Evolutionary conservation across 495 filamentous ascomycete genomes (phyloP).

Genomic region (Ascodesmis nigricans): DNA sequence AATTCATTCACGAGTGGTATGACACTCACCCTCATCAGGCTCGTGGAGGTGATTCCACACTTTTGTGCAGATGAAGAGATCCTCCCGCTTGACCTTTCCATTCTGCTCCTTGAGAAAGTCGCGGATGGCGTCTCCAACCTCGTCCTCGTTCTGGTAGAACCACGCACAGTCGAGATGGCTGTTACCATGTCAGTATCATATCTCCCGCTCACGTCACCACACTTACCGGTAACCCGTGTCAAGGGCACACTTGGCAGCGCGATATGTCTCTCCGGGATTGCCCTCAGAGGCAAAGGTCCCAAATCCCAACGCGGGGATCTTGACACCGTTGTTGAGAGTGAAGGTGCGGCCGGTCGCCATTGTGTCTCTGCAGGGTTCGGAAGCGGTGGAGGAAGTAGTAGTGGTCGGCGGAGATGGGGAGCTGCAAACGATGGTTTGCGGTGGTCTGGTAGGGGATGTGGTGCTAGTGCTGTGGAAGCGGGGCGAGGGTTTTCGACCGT

Average conservation of each 20-base stretch:
- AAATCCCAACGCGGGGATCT: slow-evolving; percentile 42
- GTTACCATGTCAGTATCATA: slow-evolving; percentile 14
- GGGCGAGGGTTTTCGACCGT: no score
- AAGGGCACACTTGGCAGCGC: slow-evolving; percentile 33
- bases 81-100: slow-evolving; percentile 30
- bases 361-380: slow-evolving; percentile 4
- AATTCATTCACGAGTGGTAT: neutral
- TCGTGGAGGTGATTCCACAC: slow-evolving; percentile 44
- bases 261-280: slow-evolving; percentile 36
- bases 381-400: no score
- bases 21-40: slow-evolving; percentile 26
- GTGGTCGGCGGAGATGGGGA: no score
- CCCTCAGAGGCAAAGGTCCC: slow-evolving; percentile 44
- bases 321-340: slow-evolving; percentile 38
- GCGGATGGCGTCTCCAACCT: slow-evolving; percentile 47
- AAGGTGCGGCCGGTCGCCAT: slow-evolving; percentile 28
- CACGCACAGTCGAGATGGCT: slow-evolving; percentile 57
- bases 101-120: slow-evolving; percentile 41
- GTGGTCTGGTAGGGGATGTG: no score
- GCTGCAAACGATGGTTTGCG: no score
- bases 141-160: slow-evolving; percentile 55
- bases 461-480: no score
- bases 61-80: slow-evolving; percentile 44
- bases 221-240: slow-evolving; percentile 34
- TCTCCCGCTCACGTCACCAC: no score